Evolutionary conservation across 495 filamentous ascomycete genomes (phyloP).

Genomic region (Eremomyces bilateralis): DNA sequence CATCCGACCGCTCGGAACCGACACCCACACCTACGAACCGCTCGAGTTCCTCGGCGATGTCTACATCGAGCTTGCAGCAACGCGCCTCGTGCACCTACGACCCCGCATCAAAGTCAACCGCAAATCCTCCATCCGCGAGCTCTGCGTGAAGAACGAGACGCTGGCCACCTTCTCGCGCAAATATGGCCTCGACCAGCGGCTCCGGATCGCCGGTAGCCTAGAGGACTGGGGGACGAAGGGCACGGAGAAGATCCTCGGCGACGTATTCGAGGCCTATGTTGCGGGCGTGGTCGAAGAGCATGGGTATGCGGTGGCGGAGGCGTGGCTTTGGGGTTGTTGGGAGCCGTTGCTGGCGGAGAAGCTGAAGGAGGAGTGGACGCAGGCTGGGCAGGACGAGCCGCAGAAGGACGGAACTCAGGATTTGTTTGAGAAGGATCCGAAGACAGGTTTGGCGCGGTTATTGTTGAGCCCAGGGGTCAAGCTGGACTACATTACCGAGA

Average conservation of each 20-base stretch:
- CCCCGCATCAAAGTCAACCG: slow-evolving; percentile 6
- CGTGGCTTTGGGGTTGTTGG: neutral
- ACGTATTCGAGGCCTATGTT: slow-evolving; percentile 78
- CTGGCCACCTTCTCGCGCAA: neutral
- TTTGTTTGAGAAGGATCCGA: no score
- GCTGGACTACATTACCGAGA: neutral
- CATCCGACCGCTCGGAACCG: no score
- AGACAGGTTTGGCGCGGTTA: neutral
- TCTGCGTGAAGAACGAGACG: neutral
- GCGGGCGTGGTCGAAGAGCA: slow-evolving; percentile 18
- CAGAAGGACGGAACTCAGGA: neutral
- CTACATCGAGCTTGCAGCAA: slow-evolving; percentile 17
- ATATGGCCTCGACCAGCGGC: neutral
- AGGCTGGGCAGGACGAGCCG: neutral
- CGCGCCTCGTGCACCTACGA: slow-evolving; percentile 8
- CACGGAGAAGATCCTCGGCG: slow-evolving; percentile 46
- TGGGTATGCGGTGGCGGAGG: neutral
- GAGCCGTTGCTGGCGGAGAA: neutral
- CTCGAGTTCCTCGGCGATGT: slow-evolving; percentile 24
- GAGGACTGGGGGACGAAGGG: slow-evolving; percentile 14
- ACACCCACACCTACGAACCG: slow-evolving; percentile 9
- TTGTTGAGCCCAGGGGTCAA: neutral
- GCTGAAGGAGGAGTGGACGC: neutral
- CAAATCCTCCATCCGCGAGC: neutral
- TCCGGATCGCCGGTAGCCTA: neutral